These are phyloP conservation scores for Multifurca ochricompacta DNA, from an alignment of 768 basidiomycete species.

Conservation along the genomic window DNA sequence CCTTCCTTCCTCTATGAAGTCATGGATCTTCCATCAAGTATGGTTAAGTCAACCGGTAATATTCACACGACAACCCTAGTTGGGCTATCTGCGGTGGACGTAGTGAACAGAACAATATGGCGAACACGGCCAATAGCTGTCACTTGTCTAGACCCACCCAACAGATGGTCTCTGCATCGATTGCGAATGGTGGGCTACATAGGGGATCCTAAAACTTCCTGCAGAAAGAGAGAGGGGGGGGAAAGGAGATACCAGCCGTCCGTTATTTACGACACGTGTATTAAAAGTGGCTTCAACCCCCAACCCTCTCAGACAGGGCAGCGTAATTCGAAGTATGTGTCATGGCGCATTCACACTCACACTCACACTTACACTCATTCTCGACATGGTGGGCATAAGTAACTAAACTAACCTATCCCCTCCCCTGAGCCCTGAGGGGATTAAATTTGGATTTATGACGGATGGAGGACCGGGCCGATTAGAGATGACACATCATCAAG, in stretches of 20 bases:
- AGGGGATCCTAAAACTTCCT: background rate
- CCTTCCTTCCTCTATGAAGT: background rate
- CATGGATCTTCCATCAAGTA: background rate
- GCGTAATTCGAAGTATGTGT: background rate
- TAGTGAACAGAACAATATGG: too few relatives aligned
- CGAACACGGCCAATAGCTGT: background rate
- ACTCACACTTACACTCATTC: too few relatives aligned
- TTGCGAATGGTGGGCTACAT: background rate
- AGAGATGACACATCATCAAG: background rate
- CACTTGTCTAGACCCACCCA: background rate
- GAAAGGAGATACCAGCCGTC: background rate
- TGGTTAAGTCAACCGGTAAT: background rate
- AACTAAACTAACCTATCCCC: too few relatives aligned
- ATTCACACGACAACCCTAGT: background rate
- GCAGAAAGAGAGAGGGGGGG: too few relatives aligned
- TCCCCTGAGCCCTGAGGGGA: background rate
- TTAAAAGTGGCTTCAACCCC: background rate
- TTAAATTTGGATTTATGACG: too few relatives aligned
- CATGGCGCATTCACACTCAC: too few relatives aligned
- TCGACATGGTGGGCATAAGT: background rate
- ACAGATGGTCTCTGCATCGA: background rate
- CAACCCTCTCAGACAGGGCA: background rate
- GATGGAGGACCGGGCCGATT: slow-evolving; percentile 4
- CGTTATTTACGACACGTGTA: background rate
- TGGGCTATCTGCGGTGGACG: background rate